Conservation (phyloP, 202 grass and related monocot species). For the Dendrocalamus latiflorus region DNA sequence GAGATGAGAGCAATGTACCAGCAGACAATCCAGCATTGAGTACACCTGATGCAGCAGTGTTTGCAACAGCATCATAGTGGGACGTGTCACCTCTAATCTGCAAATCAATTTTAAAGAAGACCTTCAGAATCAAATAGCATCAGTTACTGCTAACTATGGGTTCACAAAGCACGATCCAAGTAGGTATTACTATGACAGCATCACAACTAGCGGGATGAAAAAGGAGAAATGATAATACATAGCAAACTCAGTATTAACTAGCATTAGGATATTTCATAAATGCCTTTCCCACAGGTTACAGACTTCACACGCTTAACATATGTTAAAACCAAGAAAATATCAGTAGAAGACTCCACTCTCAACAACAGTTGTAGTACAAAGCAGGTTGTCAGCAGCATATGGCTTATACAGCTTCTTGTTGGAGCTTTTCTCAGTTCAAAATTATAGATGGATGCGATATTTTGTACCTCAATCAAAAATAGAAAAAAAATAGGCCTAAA, state of each 20-base stretch:
- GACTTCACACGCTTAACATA: background rate
- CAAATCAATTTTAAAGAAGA: background rate
- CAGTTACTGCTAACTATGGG: background rate
- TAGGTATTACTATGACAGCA: background rate
- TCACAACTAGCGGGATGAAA: background rate
- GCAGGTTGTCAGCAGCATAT: background rate
- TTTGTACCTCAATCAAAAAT: background rate
- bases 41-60: slow-evolving; percentile 92
- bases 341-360: background rate
- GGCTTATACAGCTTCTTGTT: background rate
- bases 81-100: slow-evolving; percentile 98
- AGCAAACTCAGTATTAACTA: background rate
- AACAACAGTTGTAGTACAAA: background rate
- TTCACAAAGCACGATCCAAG: background rate
- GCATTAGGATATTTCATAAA: background rate
- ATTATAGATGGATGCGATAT: background rate
- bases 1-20: slow-evolving; percentile 47
- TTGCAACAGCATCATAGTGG: slow-evolving; percentile 97
- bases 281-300: background rate
- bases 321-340: background rate
- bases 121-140: background rate
- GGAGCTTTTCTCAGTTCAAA: background rate
- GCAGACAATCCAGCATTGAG: slow-evolving; percentile 77
- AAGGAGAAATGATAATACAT: background rate
- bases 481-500: background rate